A percentile compares a stretch with the other conserved stretches of the same genome.
Evolutionary conservation across 2,329 filamentous ascomycete genomes (phyloP).

Genomic region (Cordyceps farinosa): DNA sequence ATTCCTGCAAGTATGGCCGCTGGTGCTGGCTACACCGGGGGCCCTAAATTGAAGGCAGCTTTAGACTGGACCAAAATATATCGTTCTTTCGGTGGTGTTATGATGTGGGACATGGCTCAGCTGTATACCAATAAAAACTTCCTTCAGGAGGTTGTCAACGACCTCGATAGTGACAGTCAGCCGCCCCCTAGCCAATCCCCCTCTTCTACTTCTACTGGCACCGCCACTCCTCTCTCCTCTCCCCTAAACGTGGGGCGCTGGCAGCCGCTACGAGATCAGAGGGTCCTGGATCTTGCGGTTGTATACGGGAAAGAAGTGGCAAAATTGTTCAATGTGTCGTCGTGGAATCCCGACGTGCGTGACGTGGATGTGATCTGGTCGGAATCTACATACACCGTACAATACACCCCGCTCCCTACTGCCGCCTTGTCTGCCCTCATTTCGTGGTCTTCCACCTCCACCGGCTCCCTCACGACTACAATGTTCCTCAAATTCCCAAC

Average conservation of each 20-base stretch:
- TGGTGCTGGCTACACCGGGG: slow-evolving; percentile 52
- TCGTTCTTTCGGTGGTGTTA: slow-evolving; percentile 61
- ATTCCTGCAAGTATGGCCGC: slow-evolving; percentile 50
- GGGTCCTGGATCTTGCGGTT: too few species aligned
- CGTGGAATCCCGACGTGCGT: too few species aligned
- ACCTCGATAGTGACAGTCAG: slow-evolving; percentile 25
- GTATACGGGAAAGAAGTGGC: too few species aligned
- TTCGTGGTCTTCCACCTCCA: background rate
- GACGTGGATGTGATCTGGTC: background rate
- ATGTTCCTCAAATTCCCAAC: background rate
- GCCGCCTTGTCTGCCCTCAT: background rate
- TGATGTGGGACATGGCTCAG: slow-evolving; percentile 67
- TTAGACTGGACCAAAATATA: slow-evolving; percentile 53
- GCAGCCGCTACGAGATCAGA: too few species aligned
- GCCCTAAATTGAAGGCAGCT: slow-evolving; percentile 43
- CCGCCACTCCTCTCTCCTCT: background rate
- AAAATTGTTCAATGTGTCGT: too few species aligned
- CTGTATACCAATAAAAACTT: slow-evolving; percentile 55
- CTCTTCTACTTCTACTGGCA: background rate
- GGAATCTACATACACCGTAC: background rate
- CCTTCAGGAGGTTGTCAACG: slow-evolving; percentile 40
- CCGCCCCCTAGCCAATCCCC: background rate
- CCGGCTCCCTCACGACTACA: background rate
- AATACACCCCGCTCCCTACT: background rate
- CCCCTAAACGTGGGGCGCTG: too few species aligned